Conservation (phyloP, 345 rosid species). For the Sonneratia alba region DNA sequence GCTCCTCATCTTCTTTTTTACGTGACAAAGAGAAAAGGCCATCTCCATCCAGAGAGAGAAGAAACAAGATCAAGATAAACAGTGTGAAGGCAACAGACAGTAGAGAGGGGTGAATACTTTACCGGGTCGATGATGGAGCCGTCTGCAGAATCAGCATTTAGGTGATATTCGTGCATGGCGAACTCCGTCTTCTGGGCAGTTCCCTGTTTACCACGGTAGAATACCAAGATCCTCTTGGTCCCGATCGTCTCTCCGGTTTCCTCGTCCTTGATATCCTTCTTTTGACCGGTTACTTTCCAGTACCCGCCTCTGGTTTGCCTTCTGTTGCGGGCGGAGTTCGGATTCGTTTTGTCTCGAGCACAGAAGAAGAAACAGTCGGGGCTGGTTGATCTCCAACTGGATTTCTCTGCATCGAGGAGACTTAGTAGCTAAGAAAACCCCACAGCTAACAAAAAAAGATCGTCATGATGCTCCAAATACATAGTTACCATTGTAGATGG, state of each 20-base stretch:
- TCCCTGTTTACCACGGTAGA: background rate
- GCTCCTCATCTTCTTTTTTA: background rate
- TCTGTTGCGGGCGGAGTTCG: background rate
- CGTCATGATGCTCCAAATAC: background rate
- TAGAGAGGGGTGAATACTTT: background rate
- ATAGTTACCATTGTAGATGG: background rate
- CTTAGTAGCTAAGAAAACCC: background rate
- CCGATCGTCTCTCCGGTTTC: background rate
- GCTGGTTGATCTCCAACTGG: background rate
- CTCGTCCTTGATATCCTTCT: background rate
- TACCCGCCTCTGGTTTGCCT: slow-evolving; percentile 3
- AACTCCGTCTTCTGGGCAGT: background rate
- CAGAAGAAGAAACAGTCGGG: slow-evolving; percentile 7
- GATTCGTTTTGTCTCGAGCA: background rate
- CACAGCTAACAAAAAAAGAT: background rate
- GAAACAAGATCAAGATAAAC: background rate
- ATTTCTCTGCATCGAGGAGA: background rate
- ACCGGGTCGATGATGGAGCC: background rate
- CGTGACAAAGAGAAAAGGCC: background rate
- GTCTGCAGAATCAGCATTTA: background rate
- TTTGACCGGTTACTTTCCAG: slow-evolving; percentile 6
- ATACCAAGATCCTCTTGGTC: background rate
- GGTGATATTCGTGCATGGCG: slow-evolving; percentile 9
- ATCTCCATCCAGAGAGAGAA: background rate
- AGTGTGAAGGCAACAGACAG: background rate